Conservation (phyloP, 2,329 filamentous ascomycete species). For the Cladosporium colombiae region DNA sequence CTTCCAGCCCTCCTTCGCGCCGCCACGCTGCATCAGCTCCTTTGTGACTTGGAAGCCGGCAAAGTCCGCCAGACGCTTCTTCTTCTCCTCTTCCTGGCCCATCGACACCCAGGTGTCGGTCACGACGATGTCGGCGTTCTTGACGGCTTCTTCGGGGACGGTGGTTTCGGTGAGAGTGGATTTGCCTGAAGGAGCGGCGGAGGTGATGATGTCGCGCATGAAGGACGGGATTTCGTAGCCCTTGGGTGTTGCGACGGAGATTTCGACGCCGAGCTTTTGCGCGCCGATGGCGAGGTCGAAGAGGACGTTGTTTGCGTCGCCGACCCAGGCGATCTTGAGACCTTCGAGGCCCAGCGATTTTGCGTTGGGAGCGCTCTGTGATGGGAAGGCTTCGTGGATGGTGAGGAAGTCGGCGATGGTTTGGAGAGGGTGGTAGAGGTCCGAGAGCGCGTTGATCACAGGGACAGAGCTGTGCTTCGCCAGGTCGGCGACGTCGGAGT, state of each 20-base stretch:
- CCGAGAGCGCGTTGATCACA: constrained; percentile 66
- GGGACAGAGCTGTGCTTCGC: constrained; percentile 52
- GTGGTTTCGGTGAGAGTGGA: constrained; percentile 67
- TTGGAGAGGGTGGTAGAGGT: constrained; percentile 91
- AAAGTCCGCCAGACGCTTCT: constrained; percentile 77
- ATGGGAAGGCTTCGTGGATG: constrained; percentile 73
- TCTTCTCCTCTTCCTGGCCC: constrained; percentile 87
- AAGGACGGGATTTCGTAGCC: constrained; percentile 77
- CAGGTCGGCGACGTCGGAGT: constrained; percentile 51
- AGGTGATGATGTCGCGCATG: constrained; percentile 73
- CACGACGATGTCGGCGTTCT: constrained; percentile 83
- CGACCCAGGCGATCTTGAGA: constrained; percentile 92
- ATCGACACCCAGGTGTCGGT: constrained; percentile 99
- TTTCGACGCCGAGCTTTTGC: constrained; percentile 80
- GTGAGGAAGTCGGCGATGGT: constrained; percentile 93
- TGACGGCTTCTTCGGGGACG: constrained; percentile 80
- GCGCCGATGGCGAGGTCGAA: constrained; percentile 90
- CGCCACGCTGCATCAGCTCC: constrained; percentile 78
- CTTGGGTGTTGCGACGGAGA: constrained; percentile 81
- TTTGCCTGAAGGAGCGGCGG: constrained; percentile 37
- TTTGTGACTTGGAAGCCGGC: constrained; percentile 88
- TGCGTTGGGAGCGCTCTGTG: constrained; percentile 33
- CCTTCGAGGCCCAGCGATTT: constrained; percentile 70
- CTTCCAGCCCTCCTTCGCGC: constrained; percentile 86
- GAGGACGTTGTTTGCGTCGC: constrained; percentile 95